Percentiles rank a stretch among this genome's conserved stretches.
Conservation (phyloP, 495 filamentous ascomycete species). For the Articulospora tetracladia region DNA sequence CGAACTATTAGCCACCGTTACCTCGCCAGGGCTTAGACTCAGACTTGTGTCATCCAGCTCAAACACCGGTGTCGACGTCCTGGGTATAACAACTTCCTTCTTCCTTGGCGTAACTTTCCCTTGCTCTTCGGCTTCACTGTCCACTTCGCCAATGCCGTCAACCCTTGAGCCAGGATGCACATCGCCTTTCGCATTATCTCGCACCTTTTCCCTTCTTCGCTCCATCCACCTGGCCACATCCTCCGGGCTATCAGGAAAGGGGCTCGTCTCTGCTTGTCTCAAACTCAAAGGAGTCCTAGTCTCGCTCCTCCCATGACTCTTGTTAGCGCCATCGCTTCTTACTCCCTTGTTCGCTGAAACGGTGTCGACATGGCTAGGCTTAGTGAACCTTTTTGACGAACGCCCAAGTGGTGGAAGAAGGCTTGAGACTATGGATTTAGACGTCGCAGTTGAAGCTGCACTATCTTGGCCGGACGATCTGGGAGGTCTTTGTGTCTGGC, state of each 20-base stretch:
- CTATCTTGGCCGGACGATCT: not conserved
- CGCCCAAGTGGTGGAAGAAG: not conserved
- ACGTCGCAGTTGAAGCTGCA: too few relatives aligned
- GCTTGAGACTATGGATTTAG: not conserved
- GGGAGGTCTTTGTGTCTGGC: not conserved
- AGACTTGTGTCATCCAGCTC: slow-evolving; percentile 5
- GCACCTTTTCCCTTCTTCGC: not conserved
- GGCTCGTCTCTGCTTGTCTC: not conserved
- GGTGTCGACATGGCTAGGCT: not conserved
- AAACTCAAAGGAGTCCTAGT: not conserved
- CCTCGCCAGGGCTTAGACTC: not conserved
- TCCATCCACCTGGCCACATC: not conserved
- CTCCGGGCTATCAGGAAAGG: not conserved
- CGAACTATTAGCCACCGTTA: not conserved
- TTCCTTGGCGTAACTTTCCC: not conserved
- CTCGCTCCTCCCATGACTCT: too few relatives aligned
- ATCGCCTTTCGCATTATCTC: not conserved
- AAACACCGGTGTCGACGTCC: not conserved
- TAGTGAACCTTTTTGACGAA: not conserved
- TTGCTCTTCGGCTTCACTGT: not conserved
- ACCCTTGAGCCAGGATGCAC: not conserved
- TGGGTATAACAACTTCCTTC: not conserved
- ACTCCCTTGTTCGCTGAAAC: not conserved
- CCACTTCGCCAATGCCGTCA: not conserved
- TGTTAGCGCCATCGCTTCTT: too few relatives aligned